A percentile compares a stretch with the other conserved stretches of the same genome.
phyloP scores from a whole-genome alignment of 805 yeast species.

The Wickerhamiella brachini region DNA sequence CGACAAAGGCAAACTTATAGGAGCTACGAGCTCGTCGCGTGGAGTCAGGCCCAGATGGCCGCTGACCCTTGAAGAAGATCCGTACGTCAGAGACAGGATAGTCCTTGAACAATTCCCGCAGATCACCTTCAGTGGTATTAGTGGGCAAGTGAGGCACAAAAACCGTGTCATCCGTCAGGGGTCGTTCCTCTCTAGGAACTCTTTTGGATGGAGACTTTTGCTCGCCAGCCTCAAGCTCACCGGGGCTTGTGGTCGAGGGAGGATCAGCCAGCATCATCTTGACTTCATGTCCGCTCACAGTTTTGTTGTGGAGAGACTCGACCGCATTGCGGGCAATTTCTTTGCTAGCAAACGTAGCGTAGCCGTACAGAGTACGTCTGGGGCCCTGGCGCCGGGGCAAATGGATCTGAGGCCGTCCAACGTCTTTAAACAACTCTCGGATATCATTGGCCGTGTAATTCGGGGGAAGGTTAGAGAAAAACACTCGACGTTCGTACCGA shows the following conservation, averaged over 20 bases:
- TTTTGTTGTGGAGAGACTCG: conserved; percentile 26
- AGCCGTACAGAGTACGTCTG: conserved; percentile 36
- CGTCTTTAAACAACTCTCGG: conserved; percentile 30
- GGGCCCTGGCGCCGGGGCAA: conserved; percentile 1
- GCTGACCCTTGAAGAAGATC: background rate
- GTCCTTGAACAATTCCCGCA: conserved; percentile 9
- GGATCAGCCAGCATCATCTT: background rate
- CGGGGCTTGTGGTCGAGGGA: background rate
- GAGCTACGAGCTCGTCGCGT: background rate
- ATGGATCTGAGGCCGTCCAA: conserved; percentile 10
- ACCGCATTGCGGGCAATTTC: conserved; percentile 32
- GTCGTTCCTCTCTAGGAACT: conserved; percentile 20
- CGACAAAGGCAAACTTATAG: background rate
- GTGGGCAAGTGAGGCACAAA: conserved; percentile 7
- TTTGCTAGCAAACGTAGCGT: conserved; percentile 31
- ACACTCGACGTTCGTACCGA: conserved; percentile 28
- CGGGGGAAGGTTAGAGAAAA: conserved; percentile 41
- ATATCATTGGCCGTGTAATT: conserved; percentile 41
- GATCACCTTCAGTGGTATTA: conserved; percentile 6
- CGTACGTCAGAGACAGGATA: conserved; percentile 2
- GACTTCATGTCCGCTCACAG: conserved; percentile 4
- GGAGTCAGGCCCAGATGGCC: background rate
- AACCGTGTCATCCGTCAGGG: conserved; percentile 7
- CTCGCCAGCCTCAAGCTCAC: background rate
- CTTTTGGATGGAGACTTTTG: background rate